Conservation (phyloP, 768 basidiomycete species). For the Boletus vermiculosoides region DNA sequence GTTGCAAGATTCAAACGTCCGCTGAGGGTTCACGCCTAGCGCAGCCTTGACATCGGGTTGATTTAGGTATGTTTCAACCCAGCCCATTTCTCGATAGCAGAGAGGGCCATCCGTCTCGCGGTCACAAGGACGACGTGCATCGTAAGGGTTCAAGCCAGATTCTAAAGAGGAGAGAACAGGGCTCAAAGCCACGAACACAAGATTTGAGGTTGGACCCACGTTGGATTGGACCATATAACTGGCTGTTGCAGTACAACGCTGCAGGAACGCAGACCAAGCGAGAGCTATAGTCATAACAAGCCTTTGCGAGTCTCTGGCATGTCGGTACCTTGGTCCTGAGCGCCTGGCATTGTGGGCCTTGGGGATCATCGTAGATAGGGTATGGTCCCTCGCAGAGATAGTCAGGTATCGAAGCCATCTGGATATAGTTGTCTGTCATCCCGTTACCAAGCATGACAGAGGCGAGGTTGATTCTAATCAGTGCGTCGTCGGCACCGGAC, state of each 20-base stretch:
- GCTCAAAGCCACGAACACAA: background rate
- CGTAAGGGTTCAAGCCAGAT: constrained; percentile 85
- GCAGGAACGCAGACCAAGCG: constrained; percentile 74
- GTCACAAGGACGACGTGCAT: constrained; percentile 78
- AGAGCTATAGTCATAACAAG: constrained; percentile 63
- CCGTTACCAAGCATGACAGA: constrained; percentile 89
- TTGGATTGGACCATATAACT: constrained; percentile 68
- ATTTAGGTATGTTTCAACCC: constrained; percentile 92
- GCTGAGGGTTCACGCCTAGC: constrained; percentile 64
- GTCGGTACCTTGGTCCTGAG: constrained; percentile 64
- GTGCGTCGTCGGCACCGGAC: constrained; percentile 37
- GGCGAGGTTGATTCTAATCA: constrained; percentile 75
- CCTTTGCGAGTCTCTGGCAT: constrained; percentile 70
- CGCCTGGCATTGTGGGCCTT: constrained; percentile 63
- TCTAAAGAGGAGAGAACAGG: constrained; percentile 36
- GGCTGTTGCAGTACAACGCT: constrained; percentile 73
- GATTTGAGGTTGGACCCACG: constrained; percentile 41
- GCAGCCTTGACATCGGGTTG: constrained; percentile 70
- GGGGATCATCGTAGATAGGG: constrained; percentile 70
- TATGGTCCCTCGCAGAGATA: constrained; percentile 82
- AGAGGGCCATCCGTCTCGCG: constrained; percentile 63
- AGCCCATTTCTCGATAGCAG: constrained; percentile 78
- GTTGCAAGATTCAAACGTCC: constrained; percentile 70
- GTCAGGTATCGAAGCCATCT: constrained; percentile 79
- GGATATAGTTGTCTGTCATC: constrained; percentile 77